A percentile compares a stretch with the other conserved stretches of the same genome.
Conservation (phyloP, 176 grass and related monocot genomes). For the Oryza meridionalis region DNA sequence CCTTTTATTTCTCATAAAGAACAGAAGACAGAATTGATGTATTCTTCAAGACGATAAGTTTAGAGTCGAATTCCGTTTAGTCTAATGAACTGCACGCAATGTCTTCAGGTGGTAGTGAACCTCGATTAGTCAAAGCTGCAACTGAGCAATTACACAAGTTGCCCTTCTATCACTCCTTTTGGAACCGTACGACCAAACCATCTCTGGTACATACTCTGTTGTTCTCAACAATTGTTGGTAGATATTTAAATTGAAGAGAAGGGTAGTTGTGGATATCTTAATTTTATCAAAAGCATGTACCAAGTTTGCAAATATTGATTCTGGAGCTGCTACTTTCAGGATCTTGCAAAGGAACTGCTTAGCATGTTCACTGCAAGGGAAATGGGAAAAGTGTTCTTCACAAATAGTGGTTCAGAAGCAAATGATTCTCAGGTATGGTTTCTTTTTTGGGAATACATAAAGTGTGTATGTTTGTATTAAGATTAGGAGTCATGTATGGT, state of each 20-base stretch:
- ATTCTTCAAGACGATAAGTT: conserved; percentile 10
- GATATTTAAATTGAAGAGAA: not conserved
- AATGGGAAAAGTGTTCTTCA: conserved; percentile 98
- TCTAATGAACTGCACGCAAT: conserved; percentile 15
- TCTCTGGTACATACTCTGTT: conserved; percentile 64
- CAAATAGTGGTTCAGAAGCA: conserved; percentile 98
- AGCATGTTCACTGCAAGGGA: conserved; percentile 81
- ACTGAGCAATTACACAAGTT: conserved; percentile 84
- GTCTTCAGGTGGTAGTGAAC: conserved; percentile 85
- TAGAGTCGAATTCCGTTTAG: conserved; percentile 6
- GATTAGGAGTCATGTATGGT: conserved; percentile 49
- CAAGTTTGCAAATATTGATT: not conserved
- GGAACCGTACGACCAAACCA: conserved; percentile 95
- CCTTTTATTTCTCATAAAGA: not conserved
- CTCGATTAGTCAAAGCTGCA: conserved; percentile 85
- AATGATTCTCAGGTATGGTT: conserved; percentile 88
- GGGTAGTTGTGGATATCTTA: not conserved
- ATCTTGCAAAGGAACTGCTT: conserved; percentile 87
- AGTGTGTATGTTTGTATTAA: no score
- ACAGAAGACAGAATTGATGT: not conserved
- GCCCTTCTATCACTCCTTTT: conserved; percentile 97
- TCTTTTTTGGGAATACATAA: no score
- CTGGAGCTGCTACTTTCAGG: conserved; percentile 51
- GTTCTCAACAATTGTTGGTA: not conserved
- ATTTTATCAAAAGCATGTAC: not conserved